These are phyloP conservation scores for Starmerella scarabaei DNA, from an alignment of 805 yeast genomes.

Conservation along the genomic window DNA sequence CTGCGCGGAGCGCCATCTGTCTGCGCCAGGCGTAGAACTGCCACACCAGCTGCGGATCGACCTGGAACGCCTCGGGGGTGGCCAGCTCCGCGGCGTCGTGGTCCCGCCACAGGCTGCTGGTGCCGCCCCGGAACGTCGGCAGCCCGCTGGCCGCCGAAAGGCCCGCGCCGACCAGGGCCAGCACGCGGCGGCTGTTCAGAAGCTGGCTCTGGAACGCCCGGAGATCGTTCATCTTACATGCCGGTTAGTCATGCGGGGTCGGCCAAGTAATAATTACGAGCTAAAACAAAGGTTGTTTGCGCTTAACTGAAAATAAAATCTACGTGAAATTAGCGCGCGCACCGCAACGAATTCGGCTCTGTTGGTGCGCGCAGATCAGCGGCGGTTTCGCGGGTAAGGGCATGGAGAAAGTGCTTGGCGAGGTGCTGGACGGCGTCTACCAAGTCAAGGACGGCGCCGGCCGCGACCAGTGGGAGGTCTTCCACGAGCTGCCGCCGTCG, in stretches of 20 bases:
- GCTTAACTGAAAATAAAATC: background rate
- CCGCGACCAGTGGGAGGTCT: conserved; percentile 39
- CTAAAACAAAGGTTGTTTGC: background rate
- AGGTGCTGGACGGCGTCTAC: conserved; percentile 25
- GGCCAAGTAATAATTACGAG: too few relatives aligned
- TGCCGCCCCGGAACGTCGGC: conserved; percentile 57
- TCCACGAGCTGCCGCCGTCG: conserved; percentile 60
- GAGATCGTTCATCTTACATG: conserved; percentile 19
- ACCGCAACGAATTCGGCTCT: too few relatives aligned
- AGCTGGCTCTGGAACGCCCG: conserved; percentile 28
- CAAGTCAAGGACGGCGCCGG: conserved; percentile 28
- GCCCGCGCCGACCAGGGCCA: conserved; percentile 66
- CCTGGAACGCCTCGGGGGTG: conserved; percentile 78
- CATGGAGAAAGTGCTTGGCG: background rate
- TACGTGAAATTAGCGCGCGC: background rate
- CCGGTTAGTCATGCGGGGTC: too few relatives aligned
- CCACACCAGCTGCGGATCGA: conserved; percentile 82
- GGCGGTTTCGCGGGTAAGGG: too few relatives aligned
- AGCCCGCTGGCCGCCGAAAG: conserved; percentile 66
- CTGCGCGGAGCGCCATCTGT: conserved; percentile 46
- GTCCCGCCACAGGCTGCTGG: conserved; percentile 58
- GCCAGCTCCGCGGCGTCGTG: conserved; percentile 74
- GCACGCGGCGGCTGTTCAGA: conserved; percentile 25
- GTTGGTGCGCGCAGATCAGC: too few relatives aligned
- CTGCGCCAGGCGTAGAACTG: conserved; percentile 69